Conservation (phyloP, 1,284 basidiomycete species). For the Irpex sp. region DNA sequence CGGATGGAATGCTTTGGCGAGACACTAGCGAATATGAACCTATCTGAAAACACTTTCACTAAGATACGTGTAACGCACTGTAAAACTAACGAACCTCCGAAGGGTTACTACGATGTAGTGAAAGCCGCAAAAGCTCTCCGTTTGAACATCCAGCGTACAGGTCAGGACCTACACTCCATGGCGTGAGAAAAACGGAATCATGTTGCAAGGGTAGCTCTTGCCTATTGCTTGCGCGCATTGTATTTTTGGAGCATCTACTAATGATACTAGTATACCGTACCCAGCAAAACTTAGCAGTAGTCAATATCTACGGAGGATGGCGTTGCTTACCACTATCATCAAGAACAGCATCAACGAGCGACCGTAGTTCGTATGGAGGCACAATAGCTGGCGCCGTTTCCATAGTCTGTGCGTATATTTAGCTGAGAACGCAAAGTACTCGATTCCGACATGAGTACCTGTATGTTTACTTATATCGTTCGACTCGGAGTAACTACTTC, state of each 20-base stretch:
- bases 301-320: background rate
- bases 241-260: slow-evolving; percentile 22
- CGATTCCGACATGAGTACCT: background rate
- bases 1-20: slow-evolving; percentile 57
- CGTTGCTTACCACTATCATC: slow-evolving; percentile 18
- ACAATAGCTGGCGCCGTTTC: slow-evolving; percentile 33
- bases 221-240: slow-evolving; percentile 35
- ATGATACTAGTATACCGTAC: slow-evolving; percentile 11
- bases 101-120: slow-evolving; percentile 53
- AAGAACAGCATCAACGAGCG: slow-evolving; percentile 43
- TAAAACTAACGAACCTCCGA: slow-evolving; percentile 39
- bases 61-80: background rate
- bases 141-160: slow-evolving; percentile 74
- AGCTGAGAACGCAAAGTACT: background rate
- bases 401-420: background rate
- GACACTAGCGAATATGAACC: slow-evolving; percentile 67
- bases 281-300: background rate
- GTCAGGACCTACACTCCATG: slow-evolving; percentile 46
- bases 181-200: background rate
- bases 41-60: slow-evolving; percentile 1
- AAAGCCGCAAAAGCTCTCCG: slow-evolving; percentile 66
- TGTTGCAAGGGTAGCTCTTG: slow-evolving; percentile 20
- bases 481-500: too few relatives aligned
- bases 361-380: slow-evolving; percentile 58
- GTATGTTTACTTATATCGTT: too few relatives aligned